phyloP scores from a whole-genome alignment of 257 asterid species.

The Striga asiatica region DNA sequence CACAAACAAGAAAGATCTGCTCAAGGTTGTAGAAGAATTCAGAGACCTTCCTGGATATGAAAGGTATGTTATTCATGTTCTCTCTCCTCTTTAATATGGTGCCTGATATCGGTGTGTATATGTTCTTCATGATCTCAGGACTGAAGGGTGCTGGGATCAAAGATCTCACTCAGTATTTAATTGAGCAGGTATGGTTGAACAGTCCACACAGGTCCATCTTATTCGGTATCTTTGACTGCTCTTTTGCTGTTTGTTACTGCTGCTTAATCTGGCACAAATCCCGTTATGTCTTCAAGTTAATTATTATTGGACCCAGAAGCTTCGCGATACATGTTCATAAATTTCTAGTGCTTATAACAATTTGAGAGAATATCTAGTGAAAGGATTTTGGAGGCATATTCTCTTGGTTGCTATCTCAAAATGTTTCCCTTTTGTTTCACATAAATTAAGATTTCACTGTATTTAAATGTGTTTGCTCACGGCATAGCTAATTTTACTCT shows the following conservation, averaged over 20 bases:
- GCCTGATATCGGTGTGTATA: conserved; percentile 26
- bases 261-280: too few species aligned
- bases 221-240: not conserved
- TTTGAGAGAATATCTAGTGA: not conserved
- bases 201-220: not conserved
- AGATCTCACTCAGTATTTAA: conserved; percentile 59
- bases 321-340: not conserved
- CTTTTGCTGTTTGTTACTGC: conserved; percentile 1
- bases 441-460: not conserved
- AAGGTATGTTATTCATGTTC: conserved; percentile 31
- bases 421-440: not conserved
- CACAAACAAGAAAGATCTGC: conserved; percentile 58
- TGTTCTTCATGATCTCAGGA: conserved; percentile 81
- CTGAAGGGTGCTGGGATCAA: conserved; percentile 85
- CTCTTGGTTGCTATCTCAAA: not conserved
- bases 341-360: not conserved
- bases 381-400: not conserved
- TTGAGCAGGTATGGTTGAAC: conserved; percentile 45
- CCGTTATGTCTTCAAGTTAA: not conserved
- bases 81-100: not conserved
- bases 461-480: not conserved
- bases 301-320: not conserved
- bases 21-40: conserved; percentile 64
- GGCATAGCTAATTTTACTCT: not conserved
- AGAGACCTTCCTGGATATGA: conserved; percentile 82